These are phyloP conservation scores for Mucor irregularis DNA, from an alignment of 371 early-diverging fungal genomes.

Conservation along the genomic window DNA sequence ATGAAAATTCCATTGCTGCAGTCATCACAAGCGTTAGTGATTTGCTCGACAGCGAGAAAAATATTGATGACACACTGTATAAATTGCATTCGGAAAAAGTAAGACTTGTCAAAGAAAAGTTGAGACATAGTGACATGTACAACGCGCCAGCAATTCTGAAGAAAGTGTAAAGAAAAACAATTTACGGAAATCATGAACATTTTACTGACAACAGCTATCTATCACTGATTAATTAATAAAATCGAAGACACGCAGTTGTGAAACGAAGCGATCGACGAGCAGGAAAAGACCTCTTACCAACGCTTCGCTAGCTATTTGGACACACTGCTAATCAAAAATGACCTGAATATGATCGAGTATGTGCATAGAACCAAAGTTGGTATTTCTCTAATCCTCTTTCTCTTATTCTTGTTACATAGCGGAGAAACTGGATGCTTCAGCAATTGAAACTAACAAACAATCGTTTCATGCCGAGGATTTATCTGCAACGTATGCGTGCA, in stretches of 20 bases:
- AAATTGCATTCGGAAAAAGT: conserved; percentile 6
- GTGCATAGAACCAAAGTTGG: conserved; percentile 11
- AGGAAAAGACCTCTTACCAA: conserved; percentile 7
- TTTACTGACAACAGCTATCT: conserved; percentile 7
- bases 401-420: conserved; percentile 9
- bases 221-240: conserved; percentile 8
- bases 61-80: background rate
- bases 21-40: conserved; percentile 1
- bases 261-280: conserved; percentile 8
- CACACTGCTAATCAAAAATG: conserved; percentile 6
- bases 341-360: conserved; percentile 13
- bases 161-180: conserved; percentile 7
- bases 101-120: conserved; percentile 13
- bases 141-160: conserved; percentile 7
- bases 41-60: conserved; percentile 8
- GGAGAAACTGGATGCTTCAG: conserved; percentile 11
- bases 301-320: conserved; percentile 10
- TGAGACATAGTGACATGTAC: conserved; percentile 11
- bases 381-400: conserved; percentile 11
- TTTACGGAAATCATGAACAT: conserved; percentile 6
- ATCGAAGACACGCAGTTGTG: conserved; percentile 6
- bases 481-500: too few species aligned
- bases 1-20: background rate
- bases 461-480: too few species aligned
- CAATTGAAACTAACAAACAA: too few species aligned